Conservation (phyloP, 2,329 filamentous ascomycete genomes). For the Periconia digitata region DNA sequence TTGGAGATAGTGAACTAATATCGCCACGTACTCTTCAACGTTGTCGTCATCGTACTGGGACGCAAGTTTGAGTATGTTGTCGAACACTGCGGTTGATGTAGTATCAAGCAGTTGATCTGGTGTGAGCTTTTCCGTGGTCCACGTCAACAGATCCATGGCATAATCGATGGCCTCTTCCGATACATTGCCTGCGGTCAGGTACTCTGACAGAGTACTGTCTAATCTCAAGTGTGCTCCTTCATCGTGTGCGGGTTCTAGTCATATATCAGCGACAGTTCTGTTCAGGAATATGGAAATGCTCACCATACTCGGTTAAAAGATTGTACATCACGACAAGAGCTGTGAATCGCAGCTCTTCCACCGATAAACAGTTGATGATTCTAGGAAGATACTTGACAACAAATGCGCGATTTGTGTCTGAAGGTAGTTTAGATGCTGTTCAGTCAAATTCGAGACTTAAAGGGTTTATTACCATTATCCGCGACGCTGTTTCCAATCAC, state of each 20-base stretch:
- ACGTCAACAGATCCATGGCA: constrained; percentile 37
- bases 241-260: constrained; percentile 37
- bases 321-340: constrained; percentile 48
- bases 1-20: constrained; percentile 38
- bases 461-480: constrained; percentile 34
- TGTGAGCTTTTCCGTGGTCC: constrained; percentile 40
- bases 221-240: constrained; percentile 37
- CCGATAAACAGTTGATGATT: constrained; percentile 27
- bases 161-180: constrained; percentile 36
- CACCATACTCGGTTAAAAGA: constrained; percentile 46
- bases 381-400: constrained; percentile 26
- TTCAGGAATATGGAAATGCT: background rate
- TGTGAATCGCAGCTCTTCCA: constrained; percentile 25
- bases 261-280: constrained; percentile 16
- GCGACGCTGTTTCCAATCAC: constrained; percentile 43
- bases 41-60: constrained; percentile 37
- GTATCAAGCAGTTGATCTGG: constrained; percentile 34
- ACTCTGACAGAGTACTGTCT: constrained; percentile 30
- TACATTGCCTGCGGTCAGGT: constrained; percentile 27
- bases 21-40: constrained; percentile 39
- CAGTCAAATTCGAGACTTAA: background rate
- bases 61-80: constrained; percentile 27
- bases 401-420: constrained; percentile 37
- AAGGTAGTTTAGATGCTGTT: constrained; percentile 15
- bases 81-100: constrained; percentile 30